Evolutionary conservation across 345 rosid species (phyloP).

Genomic region (Balakata baccata): DNA sequence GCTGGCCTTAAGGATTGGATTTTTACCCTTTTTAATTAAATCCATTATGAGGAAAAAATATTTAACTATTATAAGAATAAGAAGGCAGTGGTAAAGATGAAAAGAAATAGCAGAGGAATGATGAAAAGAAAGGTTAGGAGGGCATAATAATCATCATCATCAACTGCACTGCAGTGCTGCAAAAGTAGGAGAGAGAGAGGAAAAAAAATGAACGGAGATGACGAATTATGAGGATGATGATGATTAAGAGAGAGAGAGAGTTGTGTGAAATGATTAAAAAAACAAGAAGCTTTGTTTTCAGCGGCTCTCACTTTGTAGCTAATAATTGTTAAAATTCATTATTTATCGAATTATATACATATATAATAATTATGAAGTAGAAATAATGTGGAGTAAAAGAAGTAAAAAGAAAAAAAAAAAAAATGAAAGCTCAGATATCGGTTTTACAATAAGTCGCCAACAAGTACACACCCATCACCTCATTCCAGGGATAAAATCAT

Average conservation of each 20-base stretch:
- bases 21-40: neutral
- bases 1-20: slow-evolving; percentile 26
- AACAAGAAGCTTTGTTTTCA: slow-evolving; percentile 67
- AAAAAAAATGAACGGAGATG: slow-evolving; percentile 38
- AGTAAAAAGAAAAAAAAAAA: neutral
- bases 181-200: slow-evolving; percentile 11
- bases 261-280: slow-evolving; percentile 38
- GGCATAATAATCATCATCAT: slow-evolving; percentile 38
- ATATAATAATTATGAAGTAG: neutral
- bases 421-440: neutral
- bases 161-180: slow-evolving; percentile 28
- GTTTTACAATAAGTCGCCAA: slow-evolving; percentile 3
- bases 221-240: slow-evolving; percentile 69
- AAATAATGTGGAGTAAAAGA: no score
- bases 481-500: slow-evolving; percentile 14
- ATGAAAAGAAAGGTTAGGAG: no score
- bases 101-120: slow-evolving; percentile 19
- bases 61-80: neutral
- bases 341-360: neutral
- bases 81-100: slow-evolving; percentile 26
- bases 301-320: slow-evolving; percentile 80
- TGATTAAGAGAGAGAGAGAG: slow-evolving; percentile 47
- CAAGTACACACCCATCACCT: slow-evolving; percentile 14
- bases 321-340: slow-evolving; percentile 64
- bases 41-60: neutral